Base-by-base conservation (phyloP, 2,329 filamentous ascomycete genomes). In the Colletotrichum theobromicola region DNA sequence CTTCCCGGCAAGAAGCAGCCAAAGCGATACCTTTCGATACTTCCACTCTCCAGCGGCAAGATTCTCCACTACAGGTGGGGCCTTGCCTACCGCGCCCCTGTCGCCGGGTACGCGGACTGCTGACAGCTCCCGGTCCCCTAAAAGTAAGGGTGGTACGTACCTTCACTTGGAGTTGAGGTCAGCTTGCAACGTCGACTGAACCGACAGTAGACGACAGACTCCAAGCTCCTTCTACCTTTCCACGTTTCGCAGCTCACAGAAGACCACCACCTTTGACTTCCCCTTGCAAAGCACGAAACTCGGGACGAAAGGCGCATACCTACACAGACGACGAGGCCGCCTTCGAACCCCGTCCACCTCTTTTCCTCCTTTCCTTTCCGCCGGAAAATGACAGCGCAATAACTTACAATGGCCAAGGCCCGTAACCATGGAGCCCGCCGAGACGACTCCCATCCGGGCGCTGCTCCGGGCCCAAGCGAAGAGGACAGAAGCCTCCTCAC, bases 401-500 rank as follows among this genome's bases (percentile, higher is more conserved):
- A 77, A 76, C 68, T 75, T 75, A 76, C 70, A 68, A 77, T 77
- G 76, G 71, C 76, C 67, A 76, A 77, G 74, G 76, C 76, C 74
- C 74, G 67, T 67, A 68, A 67, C 55, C 60, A 76, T 77, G 75
- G 75, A 76, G 74, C 74, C 67, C 57, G 66, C 74, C 63, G 21
- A 60, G 58, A 70, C 66, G 75, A 76, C 69, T 74, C 74, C 66
- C 70, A 77, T 61, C 46, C 69, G 57, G 72, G 63, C 63, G 63
- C 37, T 66, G 55, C 69, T 67, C 68, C 69, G 15, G 24, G 34
- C 46, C 68, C 69, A 62, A 76, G 70, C 60, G 75, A 78, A 46
- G 79, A 79, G 46, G 78, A 79, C 32, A 77, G 77, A 62, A 75
- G 75, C 24, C 75, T 80, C 46, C 78, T 80, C 61, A 70, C 77